Evolutionary conservation across 2,329 filamentous ascomycete genomes (phyloP).

Genomic region (Diaporthe caulivora): DNA sequence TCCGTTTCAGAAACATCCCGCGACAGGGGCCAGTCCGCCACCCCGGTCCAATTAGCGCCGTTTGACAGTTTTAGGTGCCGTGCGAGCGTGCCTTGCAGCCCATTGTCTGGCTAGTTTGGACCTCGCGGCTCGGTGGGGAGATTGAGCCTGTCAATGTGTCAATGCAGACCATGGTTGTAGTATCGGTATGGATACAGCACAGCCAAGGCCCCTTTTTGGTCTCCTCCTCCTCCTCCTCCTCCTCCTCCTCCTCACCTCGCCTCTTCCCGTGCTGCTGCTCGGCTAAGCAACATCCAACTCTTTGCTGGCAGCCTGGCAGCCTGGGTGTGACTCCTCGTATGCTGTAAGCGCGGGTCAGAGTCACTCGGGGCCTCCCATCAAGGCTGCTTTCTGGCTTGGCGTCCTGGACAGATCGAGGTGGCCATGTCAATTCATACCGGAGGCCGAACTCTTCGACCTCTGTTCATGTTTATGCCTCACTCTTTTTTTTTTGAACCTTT

Average conservation of each 20-base stretch:
- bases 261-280: not conserved
- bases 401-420: not conserved
- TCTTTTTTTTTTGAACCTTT: too few species aligned
- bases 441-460: not conserved
- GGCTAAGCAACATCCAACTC: not conserved
- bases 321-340: not conserved
- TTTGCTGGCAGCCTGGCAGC: too few species aligned
- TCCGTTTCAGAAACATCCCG: slow-evolving; percentile 35
- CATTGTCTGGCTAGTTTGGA: slow-evolving; percentile 15
- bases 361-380: not conserved
- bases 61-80: slow-evolving; percentile 35
- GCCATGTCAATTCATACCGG: not conserved
- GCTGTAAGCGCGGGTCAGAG: not conserved
- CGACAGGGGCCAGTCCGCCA: not conserved
- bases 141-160: slow-evolving; percentile 22
- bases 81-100: slow-evolving; percentile 9
- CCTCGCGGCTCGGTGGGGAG: slow-evolving; percentile 11
- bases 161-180: slow-evolving; percentile 6
- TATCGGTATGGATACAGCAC: too few species aligned
- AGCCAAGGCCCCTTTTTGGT: not conserved
- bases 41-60: slow-evolving; percentile 16
- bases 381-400: too few species aligned
- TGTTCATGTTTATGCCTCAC: not conserved
- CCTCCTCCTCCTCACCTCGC: slow-evolving; percentile 6
- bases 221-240: too few species aligned